Evolutionary conservation across 768 basidiomycete species (phyloP).

Genomic region (Kwoniella botswanensis): DNA sequence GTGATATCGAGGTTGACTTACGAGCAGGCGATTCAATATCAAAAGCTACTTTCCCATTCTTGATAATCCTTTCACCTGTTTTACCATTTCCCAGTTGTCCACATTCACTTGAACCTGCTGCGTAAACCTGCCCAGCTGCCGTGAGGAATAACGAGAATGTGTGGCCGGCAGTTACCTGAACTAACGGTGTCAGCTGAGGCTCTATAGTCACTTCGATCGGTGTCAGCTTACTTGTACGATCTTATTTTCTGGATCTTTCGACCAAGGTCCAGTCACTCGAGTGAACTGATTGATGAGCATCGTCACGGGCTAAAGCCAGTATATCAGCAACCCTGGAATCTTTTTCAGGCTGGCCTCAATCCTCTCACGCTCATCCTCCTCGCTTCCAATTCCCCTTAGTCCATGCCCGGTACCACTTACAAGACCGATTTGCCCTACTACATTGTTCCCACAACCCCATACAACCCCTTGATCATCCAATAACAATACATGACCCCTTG

Average conservation of each 20-base stretch:
- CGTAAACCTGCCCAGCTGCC: conserved; percentile 79
- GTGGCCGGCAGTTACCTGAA: conserved; percentile 76
- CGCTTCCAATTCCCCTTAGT: background rate
- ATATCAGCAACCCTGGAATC: background rate
- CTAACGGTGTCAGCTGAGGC: background rate
- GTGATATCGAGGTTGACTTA: conserved; percentile 16
- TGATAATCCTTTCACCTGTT: conserved; percentile 88
- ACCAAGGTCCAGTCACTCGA: conserved; percentile 50
- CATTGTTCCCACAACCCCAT: conserved; percentile 84
- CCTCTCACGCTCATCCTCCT: background rate
- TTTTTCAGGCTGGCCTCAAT: background rate
- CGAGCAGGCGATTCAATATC: conserved; percentile 66
- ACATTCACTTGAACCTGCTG: conserved; percentile 88
- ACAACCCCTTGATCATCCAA: conserved; percentile 79
- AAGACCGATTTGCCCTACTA: conserved; percentile 67
- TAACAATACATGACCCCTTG: conserved; percentile 78
- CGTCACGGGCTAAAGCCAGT: conserved; percentile 14
- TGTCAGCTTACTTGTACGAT: conserved; percentile 46
- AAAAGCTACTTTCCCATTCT: conserved; percentile 80
- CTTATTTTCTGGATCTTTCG: conserved; percentile 39
- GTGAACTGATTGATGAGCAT: conserved; percentile 41
- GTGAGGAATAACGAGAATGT: conserved; percentile 84
- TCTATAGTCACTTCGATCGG: background rate
- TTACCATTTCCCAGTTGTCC: conserved; percentile 92
- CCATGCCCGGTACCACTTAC: conserved; percentile 60